Base-by-base conservation (phyloP, 805 yeast species). In the Zygoascus tannicola region DNA sequence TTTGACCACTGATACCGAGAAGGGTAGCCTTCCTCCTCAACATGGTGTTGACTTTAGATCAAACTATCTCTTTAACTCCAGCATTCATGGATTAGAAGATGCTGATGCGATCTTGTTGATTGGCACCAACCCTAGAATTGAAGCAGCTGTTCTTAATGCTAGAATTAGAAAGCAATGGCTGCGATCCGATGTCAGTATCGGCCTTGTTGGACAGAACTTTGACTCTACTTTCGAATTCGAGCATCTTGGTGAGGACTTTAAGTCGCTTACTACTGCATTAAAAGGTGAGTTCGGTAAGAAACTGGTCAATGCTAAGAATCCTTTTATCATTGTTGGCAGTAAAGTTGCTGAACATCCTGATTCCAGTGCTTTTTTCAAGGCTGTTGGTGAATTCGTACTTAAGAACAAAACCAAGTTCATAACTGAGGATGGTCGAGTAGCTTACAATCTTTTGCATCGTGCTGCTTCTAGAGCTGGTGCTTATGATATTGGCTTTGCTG, bases 391-490 rank as follows among this genome's bases (percentile, higher is more conserved):
- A 38, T 85, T 81, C 54, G 80, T 77, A 44, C 56, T 64, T 44
- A 59, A 66, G 48, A 69, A 74, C 59, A 67, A 72, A 57, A 50
- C 61, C 38, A 80, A 78, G 68, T 75, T 85, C 68, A 68, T 77
- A 59, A 78, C 76, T 43, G 74, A 74, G 39, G 79, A 74, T 52
- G 85, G 94, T 94, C 85, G 82, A 56, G 30, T 26, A 8, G 94
- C 94, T 41, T 72, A 79, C 56, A 83, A 80, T 63, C 67, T 83
- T 46, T 71, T 85, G 57, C 95, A 85, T 55, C 81, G 95, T 59
- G 82, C 81, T 57, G 94, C 94, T 33, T 74, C 90, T n/a, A 76
- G 94, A 57, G 82, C 78, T 35, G 95, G 90, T 49, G 92, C 94
- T 10, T 74, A 81, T 56, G 95, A 85, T 62, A 67, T 85, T 56